Evolutionary conservation across 1,284 basidiomycete genomes (phyloP), one percentile per base, ranked within the genome.

Genomic region (Pseudozyma pruni): DNA sequence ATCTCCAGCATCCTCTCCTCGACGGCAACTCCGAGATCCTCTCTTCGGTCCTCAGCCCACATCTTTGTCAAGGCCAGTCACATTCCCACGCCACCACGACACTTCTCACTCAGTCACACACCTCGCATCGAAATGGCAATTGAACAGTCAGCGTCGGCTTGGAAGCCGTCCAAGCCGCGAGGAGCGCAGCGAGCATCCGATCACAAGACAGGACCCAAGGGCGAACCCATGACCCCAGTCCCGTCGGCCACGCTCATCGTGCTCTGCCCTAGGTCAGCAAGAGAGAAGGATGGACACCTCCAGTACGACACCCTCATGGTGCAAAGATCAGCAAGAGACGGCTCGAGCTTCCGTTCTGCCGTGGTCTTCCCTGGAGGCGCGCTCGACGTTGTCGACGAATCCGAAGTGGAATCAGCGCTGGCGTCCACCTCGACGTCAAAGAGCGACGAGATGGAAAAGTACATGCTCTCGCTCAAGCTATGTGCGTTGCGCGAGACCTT

Each of bases 351-450:
- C 56, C 55, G 76, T 8, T 76, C 74, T 5, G 77, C 77, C 8
- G 71, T 76, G 32, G 77, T 79, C n/a, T 79, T 79, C 23, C 77
- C 77, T 9, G 77, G 77, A 23, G 77, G 77, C 8, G 74, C 70
- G 4, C 67, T 79, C 22, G 77, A 79, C 27, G 23, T 71, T 1
- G 61, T 69, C 10, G 75, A 79, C 35, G 64, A 75, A 48, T 57
- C 58, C 0, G 68, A 63, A 7, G 41, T 70, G 40, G 51, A 69
- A 25, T 34, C 54, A 3, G 68, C 68, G 6, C 20, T 71, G 2
- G 14, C 29, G 3, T 39, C 52, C 8, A 13, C 34, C 4, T 7
- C 45, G 6, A 19, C 43, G 5, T 29, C 42, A 8, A 17, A 20
- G 14, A 35, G 33, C 35, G 8, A 10, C 23, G 41, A 38, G 19